These are phyloP conservation scores for Metarhizium robertsii DNA, from an alignment of 2,329 filamentous ascomycete species.

Conservation along the genomic window DNA sequence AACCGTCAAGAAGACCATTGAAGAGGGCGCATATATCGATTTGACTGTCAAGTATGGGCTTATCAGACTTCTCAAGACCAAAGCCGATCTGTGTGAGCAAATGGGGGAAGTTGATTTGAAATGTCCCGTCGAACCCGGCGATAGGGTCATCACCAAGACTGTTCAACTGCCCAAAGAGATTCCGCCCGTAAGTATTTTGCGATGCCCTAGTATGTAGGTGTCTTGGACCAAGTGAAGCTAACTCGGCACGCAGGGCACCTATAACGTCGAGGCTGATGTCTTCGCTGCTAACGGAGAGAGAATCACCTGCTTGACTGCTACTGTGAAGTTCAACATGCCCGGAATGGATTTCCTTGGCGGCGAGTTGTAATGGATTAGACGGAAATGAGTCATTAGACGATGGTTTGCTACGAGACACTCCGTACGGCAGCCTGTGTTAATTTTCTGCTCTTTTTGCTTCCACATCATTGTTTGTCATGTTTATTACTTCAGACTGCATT, in stretches of 20 bases:
- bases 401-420: not conserved
- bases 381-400: not conserved
- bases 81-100: conserved; percentile 80
- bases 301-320: conserved; percentile 81
- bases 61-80: conserved; percentile 77
- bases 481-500: not conserved
- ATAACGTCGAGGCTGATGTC: conserved; percentile 82
- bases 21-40: conserved; percentile 70
- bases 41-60: conserved; percentile 89
- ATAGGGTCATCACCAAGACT: conserved; percentile 64
- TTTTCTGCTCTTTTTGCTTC: not conserved
- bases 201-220: not conserved
- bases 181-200: conserved; percentile 61
- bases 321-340: conserved; percentile 47
- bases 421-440: not conserved
- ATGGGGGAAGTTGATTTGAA: conserved; percentile 78
- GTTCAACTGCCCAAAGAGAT: conserved; percentile 82
- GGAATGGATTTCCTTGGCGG: conserved; percentile 29
- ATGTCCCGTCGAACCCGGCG: conserved; percentile 79
- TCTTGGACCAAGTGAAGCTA: not conserved
- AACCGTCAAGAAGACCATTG: conserved; percentile 61
- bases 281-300: conserved; percentile 61
- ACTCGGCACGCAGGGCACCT: conserved; percentile 58
- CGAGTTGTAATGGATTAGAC: conserved; percentile 27
- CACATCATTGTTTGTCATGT: not conserved